Base-by-base conservation (phyloP, 164 flowering plant species). In the Piper betle region DNA sequence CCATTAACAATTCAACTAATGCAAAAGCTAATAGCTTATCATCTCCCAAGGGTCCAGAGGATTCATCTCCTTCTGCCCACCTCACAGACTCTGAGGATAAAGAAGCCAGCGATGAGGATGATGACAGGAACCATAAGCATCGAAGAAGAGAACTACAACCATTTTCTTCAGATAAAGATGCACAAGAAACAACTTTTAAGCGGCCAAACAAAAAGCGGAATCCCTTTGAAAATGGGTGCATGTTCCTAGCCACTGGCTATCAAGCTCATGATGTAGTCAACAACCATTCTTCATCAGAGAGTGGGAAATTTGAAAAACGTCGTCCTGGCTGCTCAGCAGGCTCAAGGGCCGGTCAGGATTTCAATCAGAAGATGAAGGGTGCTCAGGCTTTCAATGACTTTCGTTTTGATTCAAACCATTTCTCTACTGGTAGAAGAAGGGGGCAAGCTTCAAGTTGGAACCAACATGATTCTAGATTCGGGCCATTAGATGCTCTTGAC, bases 61-160 rank as follows among this genome's bases (percentile, higher is more conserved):
- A 80, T 74, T 81, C 88, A 67, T 73, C 88, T 63, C 50, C 71
- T 63, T 66, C 84, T 66, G 33, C 33, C 33, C 69, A 68, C 68
- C 66, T 19, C n/a, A 82, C 83, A 77, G 94, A 93, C 74, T 77
- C 81, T 38, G 95, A 88, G 63, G 93, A 92, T 63, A 84, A 85
- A 70, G 97, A 87, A 67, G 62, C 88, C 63, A 90, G 83, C 69
- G 94, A 86, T 67, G 96, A 88, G 59, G 96, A 90, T 69, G 95
- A 85, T 75, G 96, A 90, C 67, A 90, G 92, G 68, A 93, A 90
- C 69, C 98, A 87, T 73, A 92, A 92, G 80, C 98, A 89, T 74
- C 90, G 94, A 15, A 81, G 88, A 66, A 66, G 82, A 67, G 97
- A 87, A 48, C 69, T 79, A 33, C 79, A 68, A 61, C 80, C 94